Conservation (phyloP, 495 filamentous ascomycete species). For the Penicillium turbatum region DNA sequence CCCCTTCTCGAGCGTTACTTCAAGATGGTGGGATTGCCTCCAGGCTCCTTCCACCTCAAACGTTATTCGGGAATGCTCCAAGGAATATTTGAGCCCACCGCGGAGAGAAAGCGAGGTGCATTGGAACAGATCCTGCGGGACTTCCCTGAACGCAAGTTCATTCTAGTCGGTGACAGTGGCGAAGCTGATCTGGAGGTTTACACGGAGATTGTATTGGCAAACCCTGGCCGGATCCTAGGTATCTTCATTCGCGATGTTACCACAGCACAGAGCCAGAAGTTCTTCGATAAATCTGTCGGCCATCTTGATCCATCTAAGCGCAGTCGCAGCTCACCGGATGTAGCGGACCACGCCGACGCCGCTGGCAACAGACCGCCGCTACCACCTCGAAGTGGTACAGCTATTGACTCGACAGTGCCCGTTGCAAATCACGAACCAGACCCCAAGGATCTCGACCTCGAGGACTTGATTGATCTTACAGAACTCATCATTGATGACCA, state of each 20-base stretch:
- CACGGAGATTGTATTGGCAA: constrained; percentile 78
- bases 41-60: constrained; percentile 89
- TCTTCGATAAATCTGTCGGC: constrained; percentile 69
- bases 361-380: constrained; percentile 30
- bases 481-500: constrained; percentile 45
- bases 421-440: constrained; percentile 15
- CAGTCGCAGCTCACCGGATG: constrained; percentile 29
- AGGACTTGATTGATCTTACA: constrained; percentile 60
- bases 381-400: constrained; percentile 28
- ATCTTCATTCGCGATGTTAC: constrained; percentile 96
- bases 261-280: constrained; percentile 60
- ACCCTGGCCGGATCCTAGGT: constrained; percentile 74
- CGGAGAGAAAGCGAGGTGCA: constrained; percentile 84
- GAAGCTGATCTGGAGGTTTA: constrained; percentile 98
- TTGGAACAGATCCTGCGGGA: constrained; percentile 82
- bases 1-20: constrained; percentile 83
- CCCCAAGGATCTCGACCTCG: constrained; percentile 39
- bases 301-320: constrained; percentile 24
- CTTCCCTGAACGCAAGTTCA: constrained; percentile 84
- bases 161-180: constrained; percentile 91
- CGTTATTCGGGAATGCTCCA: constrained; percentile 93
- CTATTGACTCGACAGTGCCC: constrained; percentile 16
- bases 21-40: constrained; percentile 70
- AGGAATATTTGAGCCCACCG: constrained; percentile 96
- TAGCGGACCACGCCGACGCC: constrained; percentile 27